Conservation (phyloP, 345 rosid species). For the Arabis hirsuta region DNA sequence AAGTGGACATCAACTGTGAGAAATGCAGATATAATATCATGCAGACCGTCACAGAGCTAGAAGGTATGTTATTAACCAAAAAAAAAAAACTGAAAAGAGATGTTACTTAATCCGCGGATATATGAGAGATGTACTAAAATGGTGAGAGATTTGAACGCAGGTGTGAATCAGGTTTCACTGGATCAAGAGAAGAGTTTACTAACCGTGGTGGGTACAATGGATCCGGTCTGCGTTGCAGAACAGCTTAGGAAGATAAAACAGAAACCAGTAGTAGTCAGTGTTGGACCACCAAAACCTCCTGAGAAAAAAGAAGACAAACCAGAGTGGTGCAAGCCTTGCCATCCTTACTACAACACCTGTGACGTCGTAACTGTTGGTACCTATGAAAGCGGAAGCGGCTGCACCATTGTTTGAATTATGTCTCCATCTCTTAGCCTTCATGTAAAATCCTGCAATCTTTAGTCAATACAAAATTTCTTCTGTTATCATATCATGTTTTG, state of each 20-base stretch:
- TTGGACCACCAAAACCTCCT: slow-evolving; percentile 43
- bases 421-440: slow-evolving; percentile 26
- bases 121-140: background rate
- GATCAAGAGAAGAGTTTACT: slow-evolving; percentile 43
- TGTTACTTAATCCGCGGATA: background rate
- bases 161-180: slow-evolving; percentile 35
- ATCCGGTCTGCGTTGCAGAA: slow-evolving; percentile 30
- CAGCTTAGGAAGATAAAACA: slow-evolving; percentile 39
- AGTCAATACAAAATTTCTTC: background rate
- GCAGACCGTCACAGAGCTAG: slow-evolving; percentile 38
- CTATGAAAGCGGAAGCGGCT: slow-evolving; percentile 34
- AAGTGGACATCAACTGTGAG: slow-evolving; percentile 43
- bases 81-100: too few species aligned
- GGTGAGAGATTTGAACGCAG: slow-evolving; percentile 28
- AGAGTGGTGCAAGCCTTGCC: slow-evolving; percentile 21
- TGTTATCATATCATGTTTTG: background rate
- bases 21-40: slow-evolving; percentile 42
- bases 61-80: slow-evolving; percentile 18
- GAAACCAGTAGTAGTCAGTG: slow-evolving; percentile 40
- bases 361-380: slow-evolving; percentile 32
- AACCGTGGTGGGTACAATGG: slow-evolving; percentile 47
- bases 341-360: slow-evolving; percentile 8
- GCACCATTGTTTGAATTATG: slow-evolving; percentile 39
- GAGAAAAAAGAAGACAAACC: slow-evolving; percentile 9
- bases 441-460: slow-evolving; percentile 17